These are phyloP conservation scores for Mycosarcoma mackinlayi DNA, from an alignment of 1,284 basidiomycete species.

Conservation along the genomic window DNA sequence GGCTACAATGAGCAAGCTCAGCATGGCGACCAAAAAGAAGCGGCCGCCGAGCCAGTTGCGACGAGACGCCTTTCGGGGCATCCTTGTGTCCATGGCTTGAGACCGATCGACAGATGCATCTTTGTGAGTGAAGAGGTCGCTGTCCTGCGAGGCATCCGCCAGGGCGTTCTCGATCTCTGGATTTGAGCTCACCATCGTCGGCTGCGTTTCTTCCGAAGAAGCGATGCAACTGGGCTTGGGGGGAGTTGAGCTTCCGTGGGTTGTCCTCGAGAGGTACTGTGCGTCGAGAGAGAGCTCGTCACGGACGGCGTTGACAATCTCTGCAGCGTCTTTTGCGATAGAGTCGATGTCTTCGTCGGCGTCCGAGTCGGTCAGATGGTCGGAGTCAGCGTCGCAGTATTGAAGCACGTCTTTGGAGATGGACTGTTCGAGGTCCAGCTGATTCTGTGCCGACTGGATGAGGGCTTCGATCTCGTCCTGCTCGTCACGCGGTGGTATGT, in stretches of 20 bases:
- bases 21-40: slow-evolving; percentile 42
- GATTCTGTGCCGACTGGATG: slow-evolving; percentile 29
- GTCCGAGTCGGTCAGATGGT: slow-evolving; percentile 23
- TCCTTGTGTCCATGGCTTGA: not conserved
- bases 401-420: not conserved
- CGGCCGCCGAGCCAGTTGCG: slow-evolving; percentile 33
- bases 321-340: slow-evolving; percentile 25
- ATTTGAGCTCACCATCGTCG: slow-evolving; percentile 20
- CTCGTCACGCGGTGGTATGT: slow-evolving; percentile 11
- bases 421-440: slow-evolving; percentile 27
- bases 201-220: not conserved
- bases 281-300: slow-evolving; percentile 40
- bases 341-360: slow-evolving; percentile 22
- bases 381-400: slow-evolving; percentile 22
- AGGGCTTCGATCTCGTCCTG: slow-evolving; percentile 47
- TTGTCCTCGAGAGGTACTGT: not conserved
- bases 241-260: not conserved
- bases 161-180: slow-evolving; percentile 35
- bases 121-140: slow-evolving; percentile 7
- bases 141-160: slow-evolving; percentile 39
- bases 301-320: slow-evolving; percentile 36
- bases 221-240: not conserved
- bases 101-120: slow-evolving; percentile 1
- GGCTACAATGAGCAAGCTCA: slow-evolving; percentile 40
- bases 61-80: slow-evolving; percentile 11